Base-by-base conservation (phyloP, 2,329 filamentous ascomycete species). In the Monilinia vaccinii-corymbosi region DNA sequence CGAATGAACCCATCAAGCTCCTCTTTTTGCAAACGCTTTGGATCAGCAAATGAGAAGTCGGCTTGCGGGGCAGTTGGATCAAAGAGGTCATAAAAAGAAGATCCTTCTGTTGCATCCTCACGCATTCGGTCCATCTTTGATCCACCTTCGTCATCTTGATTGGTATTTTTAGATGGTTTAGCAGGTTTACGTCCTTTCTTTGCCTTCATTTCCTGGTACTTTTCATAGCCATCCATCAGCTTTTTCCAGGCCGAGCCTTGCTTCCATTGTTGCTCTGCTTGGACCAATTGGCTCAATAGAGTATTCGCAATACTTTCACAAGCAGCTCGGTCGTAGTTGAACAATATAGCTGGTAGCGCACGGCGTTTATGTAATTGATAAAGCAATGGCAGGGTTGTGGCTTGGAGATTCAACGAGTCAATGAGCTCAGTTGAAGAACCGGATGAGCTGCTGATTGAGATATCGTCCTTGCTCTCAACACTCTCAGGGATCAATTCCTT, bases 331-430 rank as follows among this genome's bases (percentile, higher is more conserved):
- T 91, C 86, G 66, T 89, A 93, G 69, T 89, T 89, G 76, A 93
- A 93, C 1, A 91, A 71, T 14, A 93, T 83, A 0, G 86, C 88
- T 0, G 88, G 89, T 1, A 93, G 76, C 0, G 85, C 86, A 59
- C 82, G 80, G 60, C 84, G 81, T 18, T 77, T 75, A 52, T 89
- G 80, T 0, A 91, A 76, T 36, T 84, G 79, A 18, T 75, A 77
- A 0, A 87, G 74, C 34, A 89, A 73, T 1, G 83, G 78, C 21
- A 88, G 73, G 3, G 80, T 83, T 11, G 78, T 80, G 25, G 68
- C 66, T 34, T 72, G 66, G 13, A 79, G 65, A 58, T 73, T 67
- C n/a, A 71, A 62, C 5, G 67, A 59, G 32, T 73, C 63, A 28
- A 72, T 44, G 28, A 10, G 31, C 2, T 65, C 63, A 8, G 62